Evolutionary conservation across 345 rosid genomes (phyloP), one percentile per base, ranked within the genome.

Genomic region (Linum tenue): DNA sequence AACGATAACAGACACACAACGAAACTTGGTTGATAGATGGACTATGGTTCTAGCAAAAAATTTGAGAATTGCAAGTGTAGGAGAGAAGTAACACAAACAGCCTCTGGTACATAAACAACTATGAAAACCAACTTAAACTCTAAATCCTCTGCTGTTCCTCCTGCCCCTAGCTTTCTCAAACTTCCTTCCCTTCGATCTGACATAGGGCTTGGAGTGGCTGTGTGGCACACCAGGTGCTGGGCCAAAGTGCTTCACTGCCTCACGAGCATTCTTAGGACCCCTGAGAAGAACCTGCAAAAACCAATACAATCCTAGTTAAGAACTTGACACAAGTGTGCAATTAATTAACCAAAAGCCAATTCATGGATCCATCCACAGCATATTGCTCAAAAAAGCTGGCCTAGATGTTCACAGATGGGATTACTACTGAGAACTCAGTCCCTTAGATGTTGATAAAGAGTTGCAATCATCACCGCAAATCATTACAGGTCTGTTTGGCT

Each of bases 181-280:
- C 80, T 90, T 90, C 81, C 97, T 86, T 73, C 99, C 99, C 82
- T 80, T 83, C 0, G 87, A 57, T 9, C 99, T 84, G 53, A 94
- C 96, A 58, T 86, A 94, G 3, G 99, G 97, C 77, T 90, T 94
- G 10, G 92, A 65, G 72, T 81, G 84, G 80, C 96, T 94, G 87
- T 81, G 87, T 4, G 99, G 99, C 38, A 94, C 97, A 77, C 99
- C 96, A 41, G 99, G 99, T 56, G 99, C 97, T 1, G 85, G 95
- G 5, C 99, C 99, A 8, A 94, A 94, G 78, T 94, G 99, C 78
- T 90, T 94, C 60, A 88, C 99, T 31, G 96, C 99, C 66, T 94
- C 97, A 65, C 97, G 92, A 55, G 84, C 74, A 64, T 87, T 94
- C 96, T 90, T 94, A 3, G 99, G 97, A 58, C 97, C 97, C 76